Percentiles rank a stretch among this genome's conserved stretches.
Conservation (phyloP, 441 rosid species). For the Eutrema salsugineum region DNA sequence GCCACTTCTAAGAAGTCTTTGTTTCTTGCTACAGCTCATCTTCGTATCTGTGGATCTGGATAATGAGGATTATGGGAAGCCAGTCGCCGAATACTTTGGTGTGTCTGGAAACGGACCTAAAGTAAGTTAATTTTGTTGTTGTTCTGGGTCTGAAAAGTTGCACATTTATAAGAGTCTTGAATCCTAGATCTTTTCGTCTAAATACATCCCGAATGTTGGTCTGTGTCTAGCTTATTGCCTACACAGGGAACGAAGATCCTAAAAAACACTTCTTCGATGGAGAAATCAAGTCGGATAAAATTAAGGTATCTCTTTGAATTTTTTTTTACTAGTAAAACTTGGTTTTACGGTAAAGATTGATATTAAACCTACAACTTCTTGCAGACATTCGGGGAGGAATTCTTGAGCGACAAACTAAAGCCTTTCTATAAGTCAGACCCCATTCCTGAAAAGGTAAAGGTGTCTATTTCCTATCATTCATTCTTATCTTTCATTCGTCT, state of each 20-base stretch:
- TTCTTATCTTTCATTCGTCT: not conserved
- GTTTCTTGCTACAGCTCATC: slow-evolving; percentile 60
- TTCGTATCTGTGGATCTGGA: slow-evolving; percentile 88
- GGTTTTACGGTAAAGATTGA: not conserved
- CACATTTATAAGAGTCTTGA: not conserved
- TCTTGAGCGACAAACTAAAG: slow-evolving; percentile 72
- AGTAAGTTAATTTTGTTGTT: slow-evolving; percentile 31
- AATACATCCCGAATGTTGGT: not conserved
- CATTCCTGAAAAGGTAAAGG: slow-evolving; percentile 71
- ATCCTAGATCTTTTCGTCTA: not conserved
- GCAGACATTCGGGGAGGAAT: slow-evolving; percentile 65
- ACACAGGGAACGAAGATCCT: slow-evolving; percentile 79
- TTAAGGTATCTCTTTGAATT: slow-evolving; percentile 50
- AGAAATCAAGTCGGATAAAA: slow-evolving; percentile 58
- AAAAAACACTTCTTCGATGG: slow-evolving; percentile 64
- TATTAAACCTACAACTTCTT: not conserved
- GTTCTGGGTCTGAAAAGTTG: too few species aligned
- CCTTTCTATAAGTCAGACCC: slow-evolving; percentile 91
- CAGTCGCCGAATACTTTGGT: slow-evolving; percentile 94
- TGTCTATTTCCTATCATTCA: not conserved
- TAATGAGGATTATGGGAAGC: slow-evolving; percentile 87
- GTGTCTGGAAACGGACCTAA: slow-evolving; percentile 65
- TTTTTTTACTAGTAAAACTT: not conserved
- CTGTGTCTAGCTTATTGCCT: slow-evolving; percentile 64
- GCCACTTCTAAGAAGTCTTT: slow-evolving; percentile 13